phyloP scores from a whole-genome alignment of 805 yeast species.

The Grigorovia transvaalensis region DNA sequence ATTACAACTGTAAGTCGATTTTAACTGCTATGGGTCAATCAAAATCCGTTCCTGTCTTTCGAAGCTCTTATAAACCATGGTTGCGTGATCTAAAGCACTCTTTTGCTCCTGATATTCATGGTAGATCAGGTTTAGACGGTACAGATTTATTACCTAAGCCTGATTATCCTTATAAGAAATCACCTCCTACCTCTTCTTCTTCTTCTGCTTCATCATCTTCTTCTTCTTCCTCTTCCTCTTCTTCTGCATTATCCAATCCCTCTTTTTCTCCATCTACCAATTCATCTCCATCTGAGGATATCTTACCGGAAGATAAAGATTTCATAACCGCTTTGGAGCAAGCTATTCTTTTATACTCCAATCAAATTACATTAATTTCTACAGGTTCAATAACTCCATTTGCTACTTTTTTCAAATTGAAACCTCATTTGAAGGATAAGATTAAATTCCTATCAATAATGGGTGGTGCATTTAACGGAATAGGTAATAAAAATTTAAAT shows the following conservation, averaged over 20 bases:
- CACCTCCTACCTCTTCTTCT: conserved; percentile 4
- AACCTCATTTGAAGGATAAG: conserved; percentile 43
- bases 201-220: conserved; percentile 7
- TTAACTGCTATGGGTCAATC: conserved; percentile 46
- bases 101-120: conserved; percentile 57
- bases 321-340: conserved; percentile 34
- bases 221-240: conserved; percentile 3
- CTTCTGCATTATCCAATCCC: not conserved
- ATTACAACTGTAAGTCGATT: conserved; percentile 57
- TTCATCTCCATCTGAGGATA: conserved; percentile 4
- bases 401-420: conserved; percentile 41
- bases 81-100: conserved; percentile 31
- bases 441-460: conserved; percentile 53
- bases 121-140: conserved; percentile 72
- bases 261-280: conserved; percentile 7
- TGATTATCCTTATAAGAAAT: conserved; percentile 9
- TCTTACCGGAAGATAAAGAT: conserved; percentile 16
- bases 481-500: conserved; percentile 40
- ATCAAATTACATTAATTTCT: conserved; percentile 51
- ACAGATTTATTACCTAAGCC: conserved; percentile 48
- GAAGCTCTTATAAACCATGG: conserved; percentile 55
- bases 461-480: conserved; percentile 52
- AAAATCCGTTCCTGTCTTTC: conserved; percentile 47
- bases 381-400: conserved; percentile 74
- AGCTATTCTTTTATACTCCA: conserved; percentile 36